Percentiles rank a stretch among this genome's conserved stretches.
Evolutionary conservation across 2,329 filamentous ascomycete species (phyloP).

Genomic region (Penicillium psychrosexuale): DNA sequence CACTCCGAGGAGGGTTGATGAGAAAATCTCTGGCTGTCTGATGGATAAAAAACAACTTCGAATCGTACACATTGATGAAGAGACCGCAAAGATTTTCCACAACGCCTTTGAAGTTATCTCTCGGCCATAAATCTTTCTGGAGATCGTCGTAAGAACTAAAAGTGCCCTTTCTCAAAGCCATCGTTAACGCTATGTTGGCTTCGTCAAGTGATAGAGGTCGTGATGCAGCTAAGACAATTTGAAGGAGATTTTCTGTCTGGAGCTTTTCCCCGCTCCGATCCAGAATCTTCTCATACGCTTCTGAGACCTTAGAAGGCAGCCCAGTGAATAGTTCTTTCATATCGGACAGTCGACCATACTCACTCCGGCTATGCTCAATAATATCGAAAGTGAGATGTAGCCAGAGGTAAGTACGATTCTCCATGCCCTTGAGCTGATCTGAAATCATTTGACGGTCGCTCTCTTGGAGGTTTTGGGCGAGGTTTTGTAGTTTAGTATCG

Average conservation of each 20-base stretch:
- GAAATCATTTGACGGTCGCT: neutral
- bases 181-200: neutral
- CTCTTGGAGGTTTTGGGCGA: neutral
- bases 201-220: neutral
- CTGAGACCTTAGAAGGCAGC: neutral
- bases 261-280: neutral
- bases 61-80: neutral
- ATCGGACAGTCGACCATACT: neutral
- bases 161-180: neutral
- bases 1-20: neutral
- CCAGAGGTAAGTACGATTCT: neutral
- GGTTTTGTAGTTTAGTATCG: neutral
- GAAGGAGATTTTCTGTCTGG: neutral
- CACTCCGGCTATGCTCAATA: neutral
- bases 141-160: neutral
- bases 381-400: neutral
- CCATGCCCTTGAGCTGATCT: neutral
- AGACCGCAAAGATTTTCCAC: neutral
- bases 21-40: neutral
- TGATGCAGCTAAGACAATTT: neutral
- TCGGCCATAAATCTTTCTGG: neutral
- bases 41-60: neutral
- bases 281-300: neutral
- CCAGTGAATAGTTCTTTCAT: neutral
- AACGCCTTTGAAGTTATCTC: neutral